Percentiles rank a stretch among this genome's conserved stretches.
phyloP scores from a whole-genome alignment of 306 rosid genomes.

The Rosa chinensis region DNA sequence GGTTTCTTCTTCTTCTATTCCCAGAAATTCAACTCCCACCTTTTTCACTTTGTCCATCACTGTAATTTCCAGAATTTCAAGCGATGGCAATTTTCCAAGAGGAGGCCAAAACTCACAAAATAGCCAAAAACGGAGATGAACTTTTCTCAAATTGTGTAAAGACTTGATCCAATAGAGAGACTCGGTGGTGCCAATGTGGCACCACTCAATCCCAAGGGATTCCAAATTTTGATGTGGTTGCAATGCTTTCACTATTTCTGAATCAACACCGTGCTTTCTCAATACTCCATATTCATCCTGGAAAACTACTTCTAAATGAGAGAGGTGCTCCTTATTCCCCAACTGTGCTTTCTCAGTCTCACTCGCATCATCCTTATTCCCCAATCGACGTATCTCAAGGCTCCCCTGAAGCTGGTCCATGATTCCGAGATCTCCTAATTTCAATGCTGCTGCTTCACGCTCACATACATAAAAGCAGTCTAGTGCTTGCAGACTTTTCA shows the following conservation, averaged over 20 bases:
- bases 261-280: too few relatives aligned
- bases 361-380: neutral
- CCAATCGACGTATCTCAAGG: fast-evolving
- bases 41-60: neutral
- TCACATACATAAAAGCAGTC: neutral
- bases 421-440: neutral
- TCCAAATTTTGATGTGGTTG: constrained; percentile 13
- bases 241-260: constrained; percentile 12
- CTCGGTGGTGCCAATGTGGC: neutral
- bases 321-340: neutral
- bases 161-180: constrained; percentile 1
- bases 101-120: constrained; percentile 12
- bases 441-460: neutral
- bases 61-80: neutral
- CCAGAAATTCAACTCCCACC: neutral
- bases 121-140: fast-evolving
- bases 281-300: fast-evolving
- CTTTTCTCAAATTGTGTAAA: neutral
- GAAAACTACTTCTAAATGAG: fast-evolving
- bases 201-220: too few relatives aligned
- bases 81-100: constrained; percentile 2
- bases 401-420: neutral
- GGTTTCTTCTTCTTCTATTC: neutral
- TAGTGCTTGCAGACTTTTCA: neutral
- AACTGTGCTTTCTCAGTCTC: neutral